A percentile compares a stretch with the other conserved stretches of the same genome.
These are phyloP conservation scores for Vararia minispora DNA, from an alignment of 768 basidiomycete genomes.

Conservation along the genomic window DNA sequence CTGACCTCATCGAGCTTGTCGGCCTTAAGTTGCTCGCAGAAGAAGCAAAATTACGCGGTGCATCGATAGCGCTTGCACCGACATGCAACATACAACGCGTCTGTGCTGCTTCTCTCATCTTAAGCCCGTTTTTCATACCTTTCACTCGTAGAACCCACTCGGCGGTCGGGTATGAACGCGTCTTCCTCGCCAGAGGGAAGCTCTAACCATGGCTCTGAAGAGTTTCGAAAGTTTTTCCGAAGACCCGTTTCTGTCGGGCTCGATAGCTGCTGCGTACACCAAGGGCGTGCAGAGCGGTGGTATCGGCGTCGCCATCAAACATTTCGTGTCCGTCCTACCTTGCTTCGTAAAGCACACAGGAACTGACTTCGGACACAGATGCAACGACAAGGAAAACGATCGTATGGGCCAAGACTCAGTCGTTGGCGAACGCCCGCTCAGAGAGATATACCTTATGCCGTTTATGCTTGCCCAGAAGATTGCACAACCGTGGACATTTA, in stretches of 20 bases:
- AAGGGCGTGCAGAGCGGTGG: conserved; percentile 69
- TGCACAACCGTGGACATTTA: conserved; percentile 41
- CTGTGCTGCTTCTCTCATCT: conserved; percentile 12
- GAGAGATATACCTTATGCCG: conserved; percentile 54
- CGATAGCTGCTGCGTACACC: conserved; percentile 61
- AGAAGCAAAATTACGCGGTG: conserved; percentile 62
- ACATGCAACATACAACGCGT: conserved; percentile 82
- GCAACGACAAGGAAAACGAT: conserved; percentile 78
- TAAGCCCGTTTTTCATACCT: background rate
- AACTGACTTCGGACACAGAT: conserved; percentile 25
- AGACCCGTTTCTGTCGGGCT: conserved; percentile 64
- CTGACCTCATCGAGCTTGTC: conserved; percentile 47
- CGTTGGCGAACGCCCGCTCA: conserved; percentile 36
- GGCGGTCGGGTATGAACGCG: conserved; percentile 46
- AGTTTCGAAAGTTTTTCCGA: conserved; percentile 75
- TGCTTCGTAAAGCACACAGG: background rate
- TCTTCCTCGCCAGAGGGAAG: background rate
- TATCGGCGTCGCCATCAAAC: conserved; percentile 70
- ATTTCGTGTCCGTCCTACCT: conserved; percentile 48
- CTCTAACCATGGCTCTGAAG: conserved; percentile 22
- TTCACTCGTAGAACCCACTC: conserved; percentile 42
- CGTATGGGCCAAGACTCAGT: conserved; percentile 48
- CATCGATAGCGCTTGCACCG: conserved; percentile 63
- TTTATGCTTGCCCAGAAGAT: conserved; percentile 46
- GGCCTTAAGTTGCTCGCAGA: conserved; percentile 55